Base-by-base conservation (phyloP, 257 asterid genomes). In the Gentiana straminea region DNA sequence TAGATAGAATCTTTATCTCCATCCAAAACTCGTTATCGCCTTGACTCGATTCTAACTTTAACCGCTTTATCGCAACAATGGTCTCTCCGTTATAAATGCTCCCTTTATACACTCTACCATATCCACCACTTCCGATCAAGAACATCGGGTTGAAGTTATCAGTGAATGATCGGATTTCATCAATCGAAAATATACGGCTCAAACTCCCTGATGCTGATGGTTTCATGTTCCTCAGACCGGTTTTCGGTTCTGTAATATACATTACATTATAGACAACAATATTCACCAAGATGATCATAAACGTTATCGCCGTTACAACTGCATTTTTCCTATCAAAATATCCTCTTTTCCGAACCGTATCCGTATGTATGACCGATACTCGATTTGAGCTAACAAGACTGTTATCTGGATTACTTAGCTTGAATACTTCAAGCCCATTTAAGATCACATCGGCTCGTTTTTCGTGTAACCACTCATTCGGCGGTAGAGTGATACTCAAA, bases 371-470 rank as follows among this genome's bases (percentile, higher is more conserved):
- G 46, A 44, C 52, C 0, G 73, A 63, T 49, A 24, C 52, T 9
- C 75, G 60, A 9, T 47, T 64, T 41, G 33, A 35, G 34, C 79
- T 74, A 1, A 78, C 94, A 51, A 84, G 81, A 75, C 63, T 76
- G 74, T 79, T 84, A 67, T 79, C 89, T 13, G 82, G 94, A 62
- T 81, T 81, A 70, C 84, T 79, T 67, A 79, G 59, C 77, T 84
- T 84, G 76, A 84, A 81, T 44, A 79, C 75, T 62, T 84, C 86
- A 34, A 84, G 8, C 34, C 83, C 89, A 59, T 61, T 67, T 65
- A 81, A 52, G 51, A 70, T 56, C 59, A 74, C 55, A 32, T 48
- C 66, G 54, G 68, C 62, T 66, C 48, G 49, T 37, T 52, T 47
- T 11, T 43, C 62, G 38, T 51, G 59, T 32, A 70, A 36, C 4